Conservation (phyloP, 768 basidiomycete genomes). For the Mycena amicta region DNA sequence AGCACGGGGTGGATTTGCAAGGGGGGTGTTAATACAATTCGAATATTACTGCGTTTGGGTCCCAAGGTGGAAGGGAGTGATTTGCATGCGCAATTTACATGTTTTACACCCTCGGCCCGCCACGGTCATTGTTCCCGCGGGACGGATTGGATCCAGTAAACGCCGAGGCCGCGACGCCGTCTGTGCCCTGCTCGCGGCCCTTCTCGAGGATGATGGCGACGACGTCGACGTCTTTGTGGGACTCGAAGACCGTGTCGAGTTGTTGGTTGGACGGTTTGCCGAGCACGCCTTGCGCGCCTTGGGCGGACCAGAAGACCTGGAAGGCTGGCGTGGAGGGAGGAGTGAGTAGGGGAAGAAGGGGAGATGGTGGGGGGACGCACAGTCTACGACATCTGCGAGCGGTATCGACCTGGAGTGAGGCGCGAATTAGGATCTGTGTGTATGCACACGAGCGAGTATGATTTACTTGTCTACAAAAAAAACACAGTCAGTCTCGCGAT, state of each 20-base stretch:
- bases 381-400: slow-evolving; percentile 78
- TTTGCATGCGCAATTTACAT: no score
- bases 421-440: neutral
- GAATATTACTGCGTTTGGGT: neutral
- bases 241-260: slow-evolving; percentile 72
- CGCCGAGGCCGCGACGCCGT: slow-evolving; percentile 39
- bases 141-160: slow-evolving; percentile 26
- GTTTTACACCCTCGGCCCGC: neutral
- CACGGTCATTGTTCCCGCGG: slow-evolving; percentile 21
- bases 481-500: slow-evolving; percentile 23
- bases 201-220: slow-evolving; percentile 59
- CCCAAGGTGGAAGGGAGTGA: neutral
- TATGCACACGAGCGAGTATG: neutral
- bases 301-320: slow-evolving; percentile 65
- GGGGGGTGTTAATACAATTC: neutral
- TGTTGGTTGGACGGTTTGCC: slow-evolving; percentile 80
- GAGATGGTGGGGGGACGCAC: slow-evolving; percentile 56
- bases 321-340: slow-evolving; percentile 64
- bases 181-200: slow-evolving; percentile 60
- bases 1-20: neutral
- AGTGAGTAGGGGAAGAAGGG: no score
- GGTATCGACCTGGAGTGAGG: slow-evolving; percentile 58
- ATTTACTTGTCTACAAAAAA: slow-evolving; percentile 65
- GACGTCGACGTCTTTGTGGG: slow-evolving; percentile 66
- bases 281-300: slow-evolving; percentile 79